These are phyloP conservation scores for Aspergillus costaricaensis DNA, from an alignment of 2,329 filamentous ascomycete species.

Conservation along the genomic window DNA sequence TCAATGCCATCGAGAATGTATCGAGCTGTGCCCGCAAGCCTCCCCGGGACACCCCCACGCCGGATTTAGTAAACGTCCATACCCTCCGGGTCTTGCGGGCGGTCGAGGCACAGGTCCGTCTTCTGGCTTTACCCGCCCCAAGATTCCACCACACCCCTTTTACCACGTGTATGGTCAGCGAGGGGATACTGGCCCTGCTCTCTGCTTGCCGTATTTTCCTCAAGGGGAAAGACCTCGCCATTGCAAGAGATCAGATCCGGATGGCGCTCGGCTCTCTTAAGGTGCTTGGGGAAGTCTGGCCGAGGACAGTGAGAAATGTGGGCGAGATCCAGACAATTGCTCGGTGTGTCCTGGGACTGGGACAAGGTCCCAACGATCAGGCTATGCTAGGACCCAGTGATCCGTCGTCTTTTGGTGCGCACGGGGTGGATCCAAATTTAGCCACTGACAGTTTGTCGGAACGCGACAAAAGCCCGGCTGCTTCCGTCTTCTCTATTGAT, in stretches of 20 bases:
- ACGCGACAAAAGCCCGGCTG: no score
- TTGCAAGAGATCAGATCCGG: slow-evolving; percentile 46
- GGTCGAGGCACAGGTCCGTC: slow-evolving; percentile 42
- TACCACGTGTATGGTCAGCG: slow-evolving; percentile 45
- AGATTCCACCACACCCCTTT: slow-evolving; percentile 45
- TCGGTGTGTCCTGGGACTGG: slow-evolving; percentile 29
- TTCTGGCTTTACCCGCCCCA: slow-evolving; percentile 40
- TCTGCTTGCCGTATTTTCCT: slow-evolving; percentile 43
- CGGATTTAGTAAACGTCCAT: slow-evolving; percentile 40
- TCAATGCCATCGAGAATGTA: slow-evolving; percentile 41
- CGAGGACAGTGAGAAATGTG: slow-evolving; percentile 39
- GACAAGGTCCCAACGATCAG: neutral
- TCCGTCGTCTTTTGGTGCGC: no score
- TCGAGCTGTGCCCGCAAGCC: slow-evolving; percentile 40
- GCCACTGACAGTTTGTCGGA: no score
- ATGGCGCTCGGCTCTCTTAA: slow-evolving; percentile 47
- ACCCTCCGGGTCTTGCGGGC: slow-evolving; percentile 43
- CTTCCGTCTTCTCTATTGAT: no score
- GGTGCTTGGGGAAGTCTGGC: slow-evolving; percentile 42
- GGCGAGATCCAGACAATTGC: slow-evolving; percentile 46
- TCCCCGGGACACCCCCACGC: slow-evolving; percentile 14
- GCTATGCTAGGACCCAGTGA: no score
- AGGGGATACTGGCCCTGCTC: slow-evolving; percentile 35
- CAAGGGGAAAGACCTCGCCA: slow-evolving; percentile 33
- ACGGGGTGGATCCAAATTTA: no score